Evolutionary conservation across 2,329 filamentous ascomycete species (phyloP).

Genomic region (Talaromyces sp.): DNA sequence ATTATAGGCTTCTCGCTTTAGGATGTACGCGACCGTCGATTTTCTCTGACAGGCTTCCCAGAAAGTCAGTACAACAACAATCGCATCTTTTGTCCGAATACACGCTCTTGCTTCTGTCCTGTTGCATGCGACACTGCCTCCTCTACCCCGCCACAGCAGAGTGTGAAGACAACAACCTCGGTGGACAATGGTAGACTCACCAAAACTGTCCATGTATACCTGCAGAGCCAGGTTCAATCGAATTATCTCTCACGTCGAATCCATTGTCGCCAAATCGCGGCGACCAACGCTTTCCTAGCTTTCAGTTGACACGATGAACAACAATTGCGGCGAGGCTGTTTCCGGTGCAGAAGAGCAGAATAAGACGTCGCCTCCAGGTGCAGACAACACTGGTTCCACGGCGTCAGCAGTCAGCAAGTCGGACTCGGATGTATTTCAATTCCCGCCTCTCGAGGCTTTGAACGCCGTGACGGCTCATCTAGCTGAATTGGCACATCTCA

Average conservation of each 20-base stretch:
- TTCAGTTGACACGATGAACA: constrained; percentile 21
- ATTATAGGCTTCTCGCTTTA: neutral
- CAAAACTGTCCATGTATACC: constrained; percentile 19
- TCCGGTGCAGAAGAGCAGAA: constrained; percentile 14
- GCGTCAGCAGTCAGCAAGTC: constrained; percentile 10
- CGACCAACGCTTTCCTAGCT: constrained; percentile 5
- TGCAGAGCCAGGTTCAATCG: constrained; percentile 22
- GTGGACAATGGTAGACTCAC: constrained; percentile 31
- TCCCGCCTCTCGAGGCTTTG: constrained; percentile 69
- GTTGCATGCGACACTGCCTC: neutral
- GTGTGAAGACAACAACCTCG: constrained; percentile 8
- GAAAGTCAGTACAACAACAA: neutral
- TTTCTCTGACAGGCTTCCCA: neutral
- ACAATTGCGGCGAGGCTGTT: constrained; percentile 14
- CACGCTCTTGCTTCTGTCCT: neutral
- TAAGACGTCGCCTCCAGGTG: constrained; percentile 6
- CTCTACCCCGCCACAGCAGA: neutral
- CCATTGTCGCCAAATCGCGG: constrained; percentile 3
- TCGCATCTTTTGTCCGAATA: neutral
- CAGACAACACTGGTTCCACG: constrained; percentile 12
- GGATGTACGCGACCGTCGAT: neutral
- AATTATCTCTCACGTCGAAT: constrained; percentile 6
- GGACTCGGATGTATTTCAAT: constrained; percentile 52
- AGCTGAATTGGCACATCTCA: constrained; percentile 43
- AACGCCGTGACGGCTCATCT: constrained; percentile 70